These are phyloP conservation scores for Salvia rosmarinus DNA, from an alignment of 257 asterid species.

Conservation along the genomic window DNA sequence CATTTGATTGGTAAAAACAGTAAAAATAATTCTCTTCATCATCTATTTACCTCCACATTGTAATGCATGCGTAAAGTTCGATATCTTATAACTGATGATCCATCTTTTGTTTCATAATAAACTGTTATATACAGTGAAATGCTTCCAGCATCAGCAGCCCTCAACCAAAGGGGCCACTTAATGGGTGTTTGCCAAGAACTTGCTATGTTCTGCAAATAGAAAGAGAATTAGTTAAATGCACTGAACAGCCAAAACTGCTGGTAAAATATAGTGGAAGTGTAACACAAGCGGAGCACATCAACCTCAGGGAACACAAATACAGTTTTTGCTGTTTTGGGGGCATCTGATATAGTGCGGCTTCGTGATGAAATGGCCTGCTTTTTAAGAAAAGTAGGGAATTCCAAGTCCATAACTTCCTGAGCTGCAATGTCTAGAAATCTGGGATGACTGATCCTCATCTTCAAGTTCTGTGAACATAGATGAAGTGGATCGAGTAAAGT, in stretches of 20 bases:
- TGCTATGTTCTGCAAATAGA: conserved; percentile 53
- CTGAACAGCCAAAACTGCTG: conserved; percentile 27
- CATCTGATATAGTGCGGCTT: conserved; percentile 38
- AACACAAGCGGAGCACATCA: conserved; percentile 36
- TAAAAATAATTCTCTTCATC: conserved; percentile 26
- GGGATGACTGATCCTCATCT: conserved; percentile 85
- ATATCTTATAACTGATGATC: conserved; percentile 62
- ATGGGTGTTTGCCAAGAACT: conserved; percentile 60
- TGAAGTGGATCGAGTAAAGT: conserved; percentile 32
- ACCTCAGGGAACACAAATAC: conserved; percentile 82
- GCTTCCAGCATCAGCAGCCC: conserved; percentile 92
- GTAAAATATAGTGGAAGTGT: conserved; percentile 7
- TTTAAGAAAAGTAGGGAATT: conserved; percentile 76
- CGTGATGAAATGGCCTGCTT: conserved; percentile 48
- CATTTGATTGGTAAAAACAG: conserved; percentile 1
- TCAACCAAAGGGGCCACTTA: conserved; percentile 91
- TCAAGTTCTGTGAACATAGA: conserved; percentile 72
- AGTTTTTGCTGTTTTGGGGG: conserved; percentile 39
- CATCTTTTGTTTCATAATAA: conserved; percentile 85
- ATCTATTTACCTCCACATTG: conserved; percentile 65
- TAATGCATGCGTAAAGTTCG: conserved; percentile 87
- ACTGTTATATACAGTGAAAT: conserved; percentile 62
- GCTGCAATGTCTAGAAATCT: conserved; percentile 75
- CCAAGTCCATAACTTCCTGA: conserved; percentile 55
- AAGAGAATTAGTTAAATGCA: conserved; percentile 26